These are phyloP conservation scores for Sophora flavescens DNA, from an alignment of 306 rosid genomes.

Conservation along the genomic window DNA sequence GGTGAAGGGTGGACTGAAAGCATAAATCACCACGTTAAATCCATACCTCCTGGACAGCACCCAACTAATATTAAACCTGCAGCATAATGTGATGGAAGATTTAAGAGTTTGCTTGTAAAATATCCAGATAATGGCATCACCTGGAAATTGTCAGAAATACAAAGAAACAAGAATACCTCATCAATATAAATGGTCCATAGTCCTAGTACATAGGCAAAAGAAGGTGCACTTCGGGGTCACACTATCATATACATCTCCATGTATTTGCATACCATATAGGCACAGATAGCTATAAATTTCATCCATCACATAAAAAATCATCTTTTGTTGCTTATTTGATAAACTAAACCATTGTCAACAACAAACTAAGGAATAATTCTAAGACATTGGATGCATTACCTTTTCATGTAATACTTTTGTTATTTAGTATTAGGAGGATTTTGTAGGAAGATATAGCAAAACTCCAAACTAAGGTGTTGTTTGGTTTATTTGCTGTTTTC, in stretches of 20 bases:
- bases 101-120: conserved; percentile 77
- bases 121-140: conserved; percentile 88
- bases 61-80: conserved; percentile 87
- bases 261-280: not conserved
- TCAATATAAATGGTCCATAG: conserved; percentile 13
- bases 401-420: too few species aligned
- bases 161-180: conserved; percentile 4
- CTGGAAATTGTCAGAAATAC: conserved; percentile 55
- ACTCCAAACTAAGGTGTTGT: not conserved
- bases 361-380: not conserved
- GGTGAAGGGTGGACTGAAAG: conserved; percentile 10
- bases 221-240: not conserved
- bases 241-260: not conserved
- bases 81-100: conserved; percentile 82
- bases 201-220: conserved; percentile 7
- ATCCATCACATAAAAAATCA: conserved; percentile 19
- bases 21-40: conserved; percentile 16
- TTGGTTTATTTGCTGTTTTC: too few species aligned
- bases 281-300: conserved; percentile 4
- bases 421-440: too few species aligned
- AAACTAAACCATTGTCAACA: not conserved
- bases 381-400: too few species aligned
- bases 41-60: conserved; percentile 90
- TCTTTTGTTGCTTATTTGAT: not conserved
- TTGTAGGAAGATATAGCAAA: too few species aligned